Evolutionary conservation across 2,329 filamentous ascomycete genomes (phyloP), one percentile per base, ranked within the genome.

Genomic region (Lasiodiplodia gonubiensis): DNA sequence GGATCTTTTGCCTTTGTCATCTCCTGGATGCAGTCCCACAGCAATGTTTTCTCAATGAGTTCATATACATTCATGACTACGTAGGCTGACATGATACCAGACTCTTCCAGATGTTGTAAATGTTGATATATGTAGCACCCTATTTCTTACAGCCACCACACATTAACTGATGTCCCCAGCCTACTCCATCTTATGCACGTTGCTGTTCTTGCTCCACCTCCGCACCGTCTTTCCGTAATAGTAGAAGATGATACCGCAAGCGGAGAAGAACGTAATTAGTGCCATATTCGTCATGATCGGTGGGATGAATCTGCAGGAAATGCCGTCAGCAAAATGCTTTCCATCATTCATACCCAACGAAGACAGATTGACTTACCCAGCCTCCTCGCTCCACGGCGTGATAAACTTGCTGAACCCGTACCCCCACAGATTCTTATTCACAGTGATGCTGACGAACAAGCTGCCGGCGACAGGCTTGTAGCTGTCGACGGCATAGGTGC

Each of bases 401-500:
- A 86, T 84, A 70, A 86, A 86, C 66, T 86, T 84, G 60, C 79
- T 79, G 70, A 89, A 85, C 0, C 86, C 86, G 73, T 88, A 89
- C 0, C 87, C 87, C 85, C 86, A 88, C 0, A 89, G 66, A 67
- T 89, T 89, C 79, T 89, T 89, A 72, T 88, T 88, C 54, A 89
- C 86, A 0, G 87, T 89, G 70, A 88, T 85, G 8, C 83, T 80
- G 0, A 89, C 86, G 73, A 89, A 87, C 57, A 89, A 78, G 2
- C 81, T 83, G 3, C 87, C 87, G 0, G 87, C 83, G 2, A 89
- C 84, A 0, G 87, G 86, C 76, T 89, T 90, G 76, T 90, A 90
- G 67, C 82, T 85, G 74, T 90, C 88, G 18, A 90, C 84, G 0
- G 86, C 86, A 71, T 89, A 89, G 2, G 80, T 87, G 39, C 80